Base-by-base conservation (phyloP, 768 basidiomycete genomes). In the Antrodiella citrinella region DNA sequence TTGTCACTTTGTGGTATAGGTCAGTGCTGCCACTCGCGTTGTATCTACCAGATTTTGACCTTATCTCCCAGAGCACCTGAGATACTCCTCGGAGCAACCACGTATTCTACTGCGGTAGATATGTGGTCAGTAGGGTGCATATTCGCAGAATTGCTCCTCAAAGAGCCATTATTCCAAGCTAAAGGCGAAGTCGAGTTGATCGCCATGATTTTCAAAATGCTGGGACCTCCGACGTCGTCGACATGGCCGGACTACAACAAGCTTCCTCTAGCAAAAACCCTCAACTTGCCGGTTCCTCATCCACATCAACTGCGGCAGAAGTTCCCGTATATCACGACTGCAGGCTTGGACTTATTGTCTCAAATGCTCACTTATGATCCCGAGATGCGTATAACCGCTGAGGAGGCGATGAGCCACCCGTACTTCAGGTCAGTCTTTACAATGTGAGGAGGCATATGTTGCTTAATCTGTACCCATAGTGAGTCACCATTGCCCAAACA, bases 71-170 rank as follows among this genome's bases (percentile, higher is more conserved):
- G 93, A 38, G 90, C 94, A 5, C 96, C 96, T 2, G 96, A 98
- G 71, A 89, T 99, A 44, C 74, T 99, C 13, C 74, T 99, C 22
- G 96, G 95, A 11, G 91, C 90, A 11, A 88, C 82, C 51, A 89
- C 85, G 26, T 99, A 99, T 66, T 88, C 91, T 12, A 99, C 95
- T 18, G 86, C 94, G 0, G 81, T 99, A 50, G 96, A 99, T 65
- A 82, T 98, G 79, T 99, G 96, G 96, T 95, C 91, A 45, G 91
- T 96, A 9, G 96, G 96, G 5, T 99, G 96, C 72, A 97, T 99
- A 57, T 97, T 98, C 61, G 94, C 90, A 12, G 96, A 99, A 65
- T 73, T 99, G 44, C 80, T 99, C 59, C 74, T 95, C 57, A 93
- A 93, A 56, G 92, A 96, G 65, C 92, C 96, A 2, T 73, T 98